A percentile compares a stretch with the other conserved stretches of the same genome.
Conservation (phyloP, 257 asterid genomes). For the Lycium barbarum region DNA sequence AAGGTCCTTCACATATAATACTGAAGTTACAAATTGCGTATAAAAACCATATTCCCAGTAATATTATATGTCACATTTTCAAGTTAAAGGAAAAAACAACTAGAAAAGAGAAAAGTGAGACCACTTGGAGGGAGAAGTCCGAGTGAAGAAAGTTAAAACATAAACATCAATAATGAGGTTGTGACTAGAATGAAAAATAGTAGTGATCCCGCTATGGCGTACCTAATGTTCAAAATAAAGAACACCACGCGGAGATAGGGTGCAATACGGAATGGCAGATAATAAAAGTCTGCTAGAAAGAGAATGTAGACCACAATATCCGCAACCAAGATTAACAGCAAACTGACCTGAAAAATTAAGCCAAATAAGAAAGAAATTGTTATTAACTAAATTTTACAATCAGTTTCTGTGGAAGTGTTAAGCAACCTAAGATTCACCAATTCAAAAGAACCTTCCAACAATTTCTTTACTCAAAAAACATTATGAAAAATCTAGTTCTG, state of each 20-base stretch:
- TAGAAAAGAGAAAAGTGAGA: not conserved
- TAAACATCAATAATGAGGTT: not conserved
- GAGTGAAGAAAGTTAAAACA: not conserved
- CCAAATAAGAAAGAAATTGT: not conserved
- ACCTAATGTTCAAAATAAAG: constrained; percentile 82
- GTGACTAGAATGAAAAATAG: not conserved
- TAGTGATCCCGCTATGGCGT: not conserved
- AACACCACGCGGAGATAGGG: constrained; percentile 84
- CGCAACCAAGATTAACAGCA: constrained; percentile 64
- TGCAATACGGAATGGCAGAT: constrained; percentile 87
- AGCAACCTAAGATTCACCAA: constrained; percentile 24
- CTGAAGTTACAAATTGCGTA: not conserved
- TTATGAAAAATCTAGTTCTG: not conserved
- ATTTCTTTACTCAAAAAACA: not conserved
- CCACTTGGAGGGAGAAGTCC: constrained; percentile 3
- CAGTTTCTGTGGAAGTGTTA: not conserved
- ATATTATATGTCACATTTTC: not conserved
- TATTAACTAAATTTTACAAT: not conserved
- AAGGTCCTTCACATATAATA: constrained; percentile 13
- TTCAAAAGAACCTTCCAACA: not conserved
- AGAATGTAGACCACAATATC: constrained; percentile 66
- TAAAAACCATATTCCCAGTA: not conserved
- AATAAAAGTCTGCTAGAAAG: constrained; percentile 67
- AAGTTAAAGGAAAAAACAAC: not conserved
- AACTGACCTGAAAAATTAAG: constrained; percentile 57